Percentiles rank a stretch among this genome's conserved stretches.
phyloP scores from a whole-genome alignment of 129 eudicot species.

The Artemisia argyi region DNA sequence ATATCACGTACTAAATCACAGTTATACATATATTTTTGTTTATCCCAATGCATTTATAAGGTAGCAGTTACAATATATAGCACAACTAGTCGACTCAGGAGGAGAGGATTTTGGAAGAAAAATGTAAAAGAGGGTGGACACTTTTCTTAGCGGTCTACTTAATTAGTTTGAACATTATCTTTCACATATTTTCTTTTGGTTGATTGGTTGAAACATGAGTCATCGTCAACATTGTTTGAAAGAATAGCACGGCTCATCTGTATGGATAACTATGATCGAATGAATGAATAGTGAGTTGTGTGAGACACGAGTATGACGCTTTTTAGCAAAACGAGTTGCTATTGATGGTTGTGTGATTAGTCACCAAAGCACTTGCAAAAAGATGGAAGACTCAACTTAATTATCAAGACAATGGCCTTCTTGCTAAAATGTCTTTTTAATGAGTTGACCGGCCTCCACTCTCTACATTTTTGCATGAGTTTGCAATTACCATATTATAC shows the following conservation, averaged over 20 bases:
- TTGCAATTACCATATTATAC: not conserved
- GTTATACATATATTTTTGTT: too few relatives aligned
- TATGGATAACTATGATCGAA: slow-evolving; percentile 7
- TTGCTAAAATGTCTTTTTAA: slow-evolving; percentile 11
- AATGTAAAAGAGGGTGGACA: too few relatives aligned
- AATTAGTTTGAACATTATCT: too few relatives aligned
- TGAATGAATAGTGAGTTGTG: slow-evolving; percentile 6
- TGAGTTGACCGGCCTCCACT: slow-evolving; percentile 25
- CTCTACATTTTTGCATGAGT: slow-evolving; percentile 2
- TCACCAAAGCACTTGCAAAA: slow-evolving; percentile 21
- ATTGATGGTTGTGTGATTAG: slow-evolving; percentile 16
- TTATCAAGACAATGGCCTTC: not conserved
- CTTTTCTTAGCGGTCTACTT: too few relatives aligned
- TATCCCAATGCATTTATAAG: too few relatives aligned
- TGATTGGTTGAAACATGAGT: too few relatives aligned
- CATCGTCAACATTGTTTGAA: too few relatives aligned
- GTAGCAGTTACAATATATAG: too few relatives aligned
- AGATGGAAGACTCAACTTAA: slow-evolving; percentile 4
- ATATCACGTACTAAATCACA: too few relatives aligned
- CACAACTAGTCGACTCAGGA: too few relatives aligned
- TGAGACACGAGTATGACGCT: slow-evolving; percentile 23
- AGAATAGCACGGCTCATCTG: slow-evolving; percentile 4
- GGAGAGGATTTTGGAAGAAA: too few relatives aligned
- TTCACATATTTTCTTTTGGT: too few relatives aligned
- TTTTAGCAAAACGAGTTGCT: not conserved